Percentiles rank a stretch among this genome's conserved stretches.
Evolutionary conservation across 805 yeast species (phyloP).

Genomic region (Ogataea salicorniae): DNA sequence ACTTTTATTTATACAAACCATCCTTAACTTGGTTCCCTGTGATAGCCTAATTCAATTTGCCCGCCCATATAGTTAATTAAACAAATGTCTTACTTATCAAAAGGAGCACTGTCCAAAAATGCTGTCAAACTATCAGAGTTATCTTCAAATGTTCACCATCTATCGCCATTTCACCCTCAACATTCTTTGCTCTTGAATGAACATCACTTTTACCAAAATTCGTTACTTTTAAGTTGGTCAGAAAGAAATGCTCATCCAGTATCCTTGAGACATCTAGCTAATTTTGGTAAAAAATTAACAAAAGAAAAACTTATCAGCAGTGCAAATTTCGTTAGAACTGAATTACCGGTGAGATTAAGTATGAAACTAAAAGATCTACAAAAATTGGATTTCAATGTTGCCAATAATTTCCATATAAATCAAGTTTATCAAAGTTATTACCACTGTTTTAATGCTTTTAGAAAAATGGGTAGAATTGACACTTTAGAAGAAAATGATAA

Average conservation of each 20-base stretch:
- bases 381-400: slow-evolving; percentile 70
- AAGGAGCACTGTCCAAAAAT: slow-evolving; percentile 2
- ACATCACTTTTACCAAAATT: slow-evolving; percentile 85
- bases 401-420: slow-evolving; percentile 78
- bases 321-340: slow-evolving; percentile 85
- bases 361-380: slow-evolving; percentile 77
- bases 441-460: slow-evolving; percentile 78
- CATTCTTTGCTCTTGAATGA: slow-evolving; percentile 27
- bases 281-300: slow-evolving; percentile 75
- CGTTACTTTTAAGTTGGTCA: slow-evolving; percentile 58
- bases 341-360: slow-evolving; percentile 79
- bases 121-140: slow-evolving; percentile 12
- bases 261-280: slow-evolving; percentile 82
- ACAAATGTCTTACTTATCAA: no score
- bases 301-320: slow-evolving; percentile 72
- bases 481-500: slow-evolving; percentile 68
- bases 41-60: no score
- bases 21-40: no score
- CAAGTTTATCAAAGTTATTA: slow-evolving; percentile 85
- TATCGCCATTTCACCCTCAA: slow-evolving; percentile 19
- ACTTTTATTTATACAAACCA: no score
- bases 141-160: slow-evolving; percentile 10
- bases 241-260: slow-evolving; percentile 79
- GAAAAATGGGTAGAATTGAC: slow-evolving; percentile 63
- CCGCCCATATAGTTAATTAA: no score